Conservation (phyloP, 2,329 filamentous ascomycete species). For the Fusarium pseudonygamai region DNA sequence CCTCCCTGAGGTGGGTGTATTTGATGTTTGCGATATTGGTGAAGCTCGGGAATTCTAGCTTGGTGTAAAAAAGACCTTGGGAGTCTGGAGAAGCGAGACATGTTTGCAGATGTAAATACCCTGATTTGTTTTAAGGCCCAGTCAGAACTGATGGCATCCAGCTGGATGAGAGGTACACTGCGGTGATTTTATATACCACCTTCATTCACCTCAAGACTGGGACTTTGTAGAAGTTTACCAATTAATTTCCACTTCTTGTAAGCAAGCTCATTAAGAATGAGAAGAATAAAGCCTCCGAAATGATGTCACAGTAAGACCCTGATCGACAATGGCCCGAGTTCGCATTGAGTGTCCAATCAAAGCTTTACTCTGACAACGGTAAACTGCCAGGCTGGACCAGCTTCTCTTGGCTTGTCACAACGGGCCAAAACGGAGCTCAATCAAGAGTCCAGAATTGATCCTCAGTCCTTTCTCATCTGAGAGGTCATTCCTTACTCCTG, state of each 20-base stretch:
- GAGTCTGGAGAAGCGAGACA: constrained; percentile 1
- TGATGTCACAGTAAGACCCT: constrained; percentile 31
- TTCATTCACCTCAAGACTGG: background rate
- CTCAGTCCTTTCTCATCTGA: background rate
- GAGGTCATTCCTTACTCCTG: background rate
- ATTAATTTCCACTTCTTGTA: background rate
- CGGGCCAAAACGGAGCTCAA: constrained; percentile 4
- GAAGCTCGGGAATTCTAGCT: constrained; percentile 78
- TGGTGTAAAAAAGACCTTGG: background rate
- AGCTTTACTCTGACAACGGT: background rate
- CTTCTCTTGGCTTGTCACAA: background rate
- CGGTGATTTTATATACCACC: background rate
- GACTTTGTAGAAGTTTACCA: constrained; percentile 12
- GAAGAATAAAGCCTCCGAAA: background rate
- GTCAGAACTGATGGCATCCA: background rate
- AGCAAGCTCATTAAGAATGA: background rate
- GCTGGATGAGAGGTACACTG: background rate
- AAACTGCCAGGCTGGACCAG: background rate
- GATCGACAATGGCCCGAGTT: constrained; percentile 6
- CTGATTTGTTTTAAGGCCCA: constrained; percentile 12
- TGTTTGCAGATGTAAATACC: constrained; percentile 22
- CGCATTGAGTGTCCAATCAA: constrained; percentile 14
- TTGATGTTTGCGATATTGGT: constrained; percentile 86
- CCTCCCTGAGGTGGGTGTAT: constrained; percentile 75
- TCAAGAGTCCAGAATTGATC: background rate